Evolutionary conservation across 345 rosid genomes (phyloP), one percentile per base, ranked within the genome.

Genomic region (Boechera divaricarpa): DNA sequence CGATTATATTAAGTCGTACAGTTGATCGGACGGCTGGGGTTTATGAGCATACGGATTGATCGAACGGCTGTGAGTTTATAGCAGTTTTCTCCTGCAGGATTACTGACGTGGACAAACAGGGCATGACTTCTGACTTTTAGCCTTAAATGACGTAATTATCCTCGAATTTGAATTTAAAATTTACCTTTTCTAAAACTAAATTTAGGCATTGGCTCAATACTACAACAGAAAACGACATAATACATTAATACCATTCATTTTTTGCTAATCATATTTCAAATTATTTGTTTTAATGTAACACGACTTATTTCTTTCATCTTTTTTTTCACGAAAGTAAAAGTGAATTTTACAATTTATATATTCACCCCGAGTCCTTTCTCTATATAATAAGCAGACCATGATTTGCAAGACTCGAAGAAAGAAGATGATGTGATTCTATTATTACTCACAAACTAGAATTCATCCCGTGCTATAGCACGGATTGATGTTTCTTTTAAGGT

Each of bases 11-110:
- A 28, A 36, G 56, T 15, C 49, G 18, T 1, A 15, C 5, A 13
- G 8, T 51, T 53, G 5, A 82, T 79, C 83, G 42, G 78, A 79
- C 79, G 81, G 81, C 21, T 58, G 45, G 77, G 79, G 78, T 60
- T 4, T 13, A 5, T 39, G 10, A 49, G 6, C 10, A 11, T 21
- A 0, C 5, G 57, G 9, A 5, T 12, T 0, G 36, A 82, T 82
- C 81, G 1, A 57, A 79, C 77, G 81, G 81, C 26, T 76, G 3
- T 21, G 2, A 29, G 4, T 18, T 10, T 11, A 69, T 77, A n/a
- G 2, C 13, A 32, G 5, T 10, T 28, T 21, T 6, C 15, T 65
- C 47, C 41, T 47, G 48, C 38, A 16, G 77, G 85, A 77, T 83
- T 32, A 9, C 13, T 70, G 80, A 80, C 83, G 66, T 77, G 83